Evolutionary conservation across 2,329 filamentous ascomycete species (phyloP), one percentile per base, ranked within the genome.

Genomic region (Aspergillus nomiae): DNA sequence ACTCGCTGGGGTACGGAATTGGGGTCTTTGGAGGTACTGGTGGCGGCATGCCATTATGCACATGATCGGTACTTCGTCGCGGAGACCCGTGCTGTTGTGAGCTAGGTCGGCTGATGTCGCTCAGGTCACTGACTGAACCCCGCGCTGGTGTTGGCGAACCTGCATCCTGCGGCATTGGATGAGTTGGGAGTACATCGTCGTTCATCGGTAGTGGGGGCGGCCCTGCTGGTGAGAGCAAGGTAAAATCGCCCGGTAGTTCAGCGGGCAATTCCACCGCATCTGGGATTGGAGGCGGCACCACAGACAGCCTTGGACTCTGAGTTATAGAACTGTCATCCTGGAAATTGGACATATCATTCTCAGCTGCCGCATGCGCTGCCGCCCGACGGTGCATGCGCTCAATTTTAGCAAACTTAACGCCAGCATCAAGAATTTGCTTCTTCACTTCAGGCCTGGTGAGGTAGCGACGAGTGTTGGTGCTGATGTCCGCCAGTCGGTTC

Each of bases 401-500:
- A 66, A 97, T 93, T 78, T 92, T 92, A 65, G 91, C 92, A 69
- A 98, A 82, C 77, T 94, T 96, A 10, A 87, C 85, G 0, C 94
- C 89, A 0, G 93, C 89, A 61, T 90, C 87, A 59, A 90, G 83
- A 8, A 92, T 92, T 85, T 92, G 91, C 69, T 82, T 85, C 75
- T 96, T 91, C 62, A 96, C 90, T 0, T 88, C 88, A 12, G 86
- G 83, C 65, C 89, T 89, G 9, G 84, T 82, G 59, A 99, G 86
- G 74, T 98, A 99, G 66, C 90, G 87, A 69, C 92, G 87, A 0
- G 95, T 99, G 74, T 90, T 90, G 16, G 92, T 97, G 81, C 92
- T 97, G 79, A 99, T 98, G 58, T 97, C 94, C 30, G 92, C 90
- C n/a, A 98, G 82, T 4, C 94, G 88, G 71, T 92, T 87, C 95